A percentile compares a stretch with the other conserved stretches of the same genome.
Conservation (phyloP, 768 basidiomycete genomes). For the Lactarius vividus region DNA sequence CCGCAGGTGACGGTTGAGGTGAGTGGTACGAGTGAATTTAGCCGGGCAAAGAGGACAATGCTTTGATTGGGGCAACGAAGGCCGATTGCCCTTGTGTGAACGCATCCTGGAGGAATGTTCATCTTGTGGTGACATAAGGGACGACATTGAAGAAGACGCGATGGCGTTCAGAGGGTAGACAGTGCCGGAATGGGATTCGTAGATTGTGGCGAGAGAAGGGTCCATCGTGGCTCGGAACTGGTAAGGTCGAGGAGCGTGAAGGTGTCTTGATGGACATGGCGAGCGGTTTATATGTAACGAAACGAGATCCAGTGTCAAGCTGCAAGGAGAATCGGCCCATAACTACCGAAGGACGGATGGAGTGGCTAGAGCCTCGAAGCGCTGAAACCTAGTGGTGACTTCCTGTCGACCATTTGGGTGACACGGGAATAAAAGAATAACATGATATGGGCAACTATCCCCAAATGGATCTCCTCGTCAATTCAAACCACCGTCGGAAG, state of each 20-base stretch:
- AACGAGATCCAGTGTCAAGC: not conserved
- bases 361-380: constrained; percentile 2
- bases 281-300: constrained; percentile 19
- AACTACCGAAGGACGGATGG: constrained; percentile 14
- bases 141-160: constrained; percentile 23
- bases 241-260: not conserved
- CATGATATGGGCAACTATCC: constrained; percentile 7
- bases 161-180: constrained; percentile 19
- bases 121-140: constrained; percentile 19
- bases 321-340: constrained; percentile 17
- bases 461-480: constrained; percentile 7
- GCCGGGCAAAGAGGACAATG: constrained; percentile 61
- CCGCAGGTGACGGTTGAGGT: constrained; percentile 62
- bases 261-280: constrained; percentile 4
- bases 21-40: constrained; percentile 65
- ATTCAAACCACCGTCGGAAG: constrained; percentile 4
- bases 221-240: constrained; percentile 3
- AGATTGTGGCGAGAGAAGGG: constrained; percentile 14
- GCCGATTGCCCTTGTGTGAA: constrained; percentile 55
- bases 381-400: constrained; percentile 10
- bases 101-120: constrained; percentile 45
- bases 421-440: constrained; percentile 2
- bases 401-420: constrained; percentile 8
- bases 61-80: constrained; percentile 61
- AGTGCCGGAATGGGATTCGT: constrained; percentile 11